Conservation (phyloP, 345 rosid genomes). For the Salix arbutifolia region DNA sequence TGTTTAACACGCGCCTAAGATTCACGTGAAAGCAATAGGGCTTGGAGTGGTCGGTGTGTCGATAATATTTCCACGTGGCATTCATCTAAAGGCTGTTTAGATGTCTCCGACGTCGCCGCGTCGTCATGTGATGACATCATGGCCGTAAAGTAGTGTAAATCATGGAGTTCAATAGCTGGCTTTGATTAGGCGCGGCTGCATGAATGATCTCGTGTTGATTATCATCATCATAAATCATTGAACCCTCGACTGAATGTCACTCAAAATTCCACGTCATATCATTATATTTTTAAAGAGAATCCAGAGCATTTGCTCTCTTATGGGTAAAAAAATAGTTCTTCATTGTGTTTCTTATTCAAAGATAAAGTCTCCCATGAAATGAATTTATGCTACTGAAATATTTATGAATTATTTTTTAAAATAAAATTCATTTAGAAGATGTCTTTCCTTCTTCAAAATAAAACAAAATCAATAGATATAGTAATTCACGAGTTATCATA, state of each 20-base stretch:
- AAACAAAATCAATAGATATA: no score
- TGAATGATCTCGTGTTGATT: neutral
- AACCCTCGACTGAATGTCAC: neutral
- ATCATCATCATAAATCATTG: neutral
- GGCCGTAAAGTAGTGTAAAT: neutral
- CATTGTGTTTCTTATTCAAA: neutral
- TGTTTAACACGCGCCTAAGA: neutral
- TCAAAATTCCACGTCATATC: neutral
- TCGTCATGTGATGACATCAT: neutral
- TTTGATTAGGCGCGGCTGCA: neutral
- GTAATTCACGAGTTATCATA: no score
- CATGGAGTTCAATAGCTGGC: neutral
- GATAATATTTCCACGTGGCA: conserved; percentile 22
- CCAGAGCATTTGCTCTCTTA: no score
- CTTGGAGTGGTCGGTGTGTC: neutral
- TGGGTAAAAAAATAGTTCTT: neutral
- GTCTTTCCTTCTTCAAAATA: neutral
- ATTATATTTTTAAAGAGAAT: neutral
- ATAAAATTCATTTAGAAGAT: no score
- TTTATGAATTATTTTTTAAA: no score
- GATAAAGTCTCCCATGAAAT: no score
- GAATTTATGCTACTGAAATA: no score
- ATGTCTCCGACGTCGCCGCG: neutral
- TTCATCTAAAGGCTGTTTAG: neutral
- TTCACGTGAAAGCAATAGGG: neutral